Conservation (phyloP, 306 rosid species). For the Macrotyloma uniflorum region DNA sequence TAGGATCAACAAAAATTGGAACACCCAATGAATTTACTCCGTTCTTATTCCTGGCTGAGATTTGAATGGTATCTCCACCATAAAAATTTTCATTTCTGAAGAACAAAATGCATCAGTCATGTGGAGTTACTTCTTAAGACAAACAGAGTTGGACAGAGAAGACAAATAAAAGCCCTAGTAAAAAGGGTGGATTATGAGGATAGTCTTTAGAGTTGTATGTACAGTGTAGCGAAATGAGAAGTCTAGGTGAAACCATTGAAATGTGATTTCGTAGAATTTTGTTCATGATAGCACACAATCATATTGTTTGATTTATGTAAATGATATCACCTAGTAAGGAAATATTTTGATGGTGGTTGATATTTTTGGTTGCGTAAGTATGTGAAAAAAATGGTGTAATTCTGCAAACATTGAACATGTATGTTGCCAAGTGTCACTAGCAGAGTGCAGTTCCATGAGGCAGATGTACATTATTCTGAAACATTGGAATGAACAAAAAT, state of each 20-base stretch:
- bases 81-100: constrained; percentile 74
- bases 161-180: neutral
- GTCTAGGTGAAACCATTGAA: neutral
- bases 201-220: neutral
- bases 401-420: neutral
- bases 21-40: constrained; percentile 65
- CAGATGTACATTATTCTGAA: neutral
- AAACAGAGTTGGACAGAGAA: neutral
- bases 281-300: neutral
- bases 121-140: neutral
- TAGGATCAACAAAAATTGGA: constrained; percentile 73
- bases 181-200: neutral
- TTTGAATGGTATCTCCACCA: constrained; percentile 62
- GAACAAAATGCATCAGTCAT: neutral
- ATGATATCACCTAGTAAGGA: neutral
- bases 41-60: constrained; percentile 64
- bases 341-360: neutral
- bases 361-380: neutral
- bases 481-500: neutral
- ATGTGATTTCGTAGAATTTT: neutral
- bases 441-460: neutral
- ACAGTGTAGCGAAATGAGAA: neutral
- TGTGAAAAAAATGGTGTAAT: neutral
- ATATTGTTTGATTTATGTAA: neutral
- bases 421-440: neutral